Percentiles rank a stretch among this genome's conserved stretches.
Conservation (phyloP, 768 basidiomycete species). For the Serendipita indica region DNA sequence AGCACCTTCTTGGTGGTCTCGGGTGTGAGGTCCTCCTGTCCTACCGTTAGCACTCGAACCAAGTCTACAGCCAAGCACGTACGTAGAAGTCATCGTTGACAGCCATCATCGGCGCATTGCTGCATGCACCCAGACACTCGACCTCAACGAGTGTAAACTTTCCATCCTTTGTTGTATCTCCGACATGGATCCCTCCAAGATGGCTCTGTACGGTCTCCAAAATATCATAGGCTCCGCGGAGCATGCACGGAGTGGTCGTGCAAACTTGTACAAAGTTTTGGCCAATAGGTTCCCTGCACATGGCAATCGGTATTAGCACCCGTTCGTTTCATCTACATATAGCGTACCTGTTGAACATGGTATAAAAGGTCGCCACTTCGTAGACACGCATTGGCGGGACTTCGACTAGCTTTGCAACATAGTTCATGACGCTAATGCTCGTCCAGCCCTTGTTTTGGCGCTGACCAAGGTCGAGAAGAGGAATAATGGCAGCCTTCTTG, state of each 20-base stretch:
- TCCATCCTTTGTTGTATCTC: slow-evolving; percentile 86
- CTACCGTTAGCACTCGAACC: slow-evolving; percentile 12
- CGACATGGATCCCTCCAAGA: slow-evolving; percentile 70
- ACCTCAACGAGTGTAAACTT: slow-evolving; percentile 98
- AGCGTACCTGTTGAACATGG: slow-evolving; percentile 96
- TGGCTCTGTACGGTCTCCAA: slow-evolving; percentile 70
- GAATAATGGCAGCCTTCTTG: slow-evolving; percentile 97
- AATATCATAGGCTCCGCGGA: slow-evolving; percentile 82
- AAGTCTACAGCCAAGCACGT: slow-evolving; percentile 20
- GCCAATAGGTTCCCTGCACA: slow-evolving; percentile 74
- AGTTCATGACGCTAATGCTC: slow-evolving; percentile 97
- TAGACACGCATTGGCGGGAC: slow-evolving; percentile 98
- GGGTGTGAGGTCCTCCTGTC: slow-evolving; percentile 71
- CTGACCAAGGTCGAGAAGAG: slow-evolving; percentile 89
- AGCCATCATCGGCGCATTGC: slow-evolving; percentile 94
- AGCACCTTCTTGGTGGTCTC: slow-evolving; percentile 65
- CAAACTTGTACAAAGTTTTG: slow-evolving; percentile 93
- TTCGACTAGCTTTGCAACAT: slow-evolving; percentile 81
- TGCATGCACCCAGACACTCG: slow-evolving; percentile 97
- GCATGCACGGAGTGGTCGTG: slow-evolving; percentile 97
- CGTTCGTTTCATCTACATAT: too few species aligned
- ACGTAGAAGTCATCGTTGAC: slow-evolving; percentile 96
- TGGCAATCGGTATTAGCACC: not conserved
- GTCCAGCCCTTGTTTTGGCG: slow-evolving; percentile 98
- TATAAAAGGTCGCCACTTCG: slow-evolving; percentile 98